These are phyloP conservation scores for Neocallimastix lanati DNA, from an alignment of 192 early-diverging fungal species.

Conservation along the genomic window DNA sequence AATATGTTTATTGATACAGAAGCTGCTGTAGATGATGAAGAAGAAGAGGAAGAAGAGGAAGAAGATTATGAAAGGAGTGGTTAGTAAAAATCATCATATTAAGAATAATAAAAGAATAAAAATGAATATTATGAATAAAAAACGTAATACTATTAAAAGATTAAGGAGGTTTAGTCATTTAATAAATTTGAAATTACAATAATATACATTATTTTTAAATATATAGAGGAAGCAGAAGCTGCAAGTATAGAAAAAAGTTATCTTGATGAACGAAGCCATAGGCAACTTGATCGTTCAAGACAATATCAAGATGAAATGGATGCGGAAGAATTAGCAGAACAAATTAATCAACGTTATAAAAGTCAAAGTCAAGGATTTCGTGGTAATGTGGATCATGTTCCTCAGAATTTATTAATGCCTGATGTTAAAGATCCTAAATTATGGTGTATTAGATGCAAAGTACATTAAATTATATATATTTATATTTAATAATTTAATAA, in stretches of 20 bases:
- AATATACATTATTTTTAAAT: background rate
- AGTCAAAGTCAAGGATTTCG: conserved; percentile 25
- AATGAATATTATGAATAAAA: background rate
- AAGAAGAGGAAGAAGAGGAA: conserved; percentile 57
- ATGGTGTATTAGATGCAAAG: conserved; percentile 73
- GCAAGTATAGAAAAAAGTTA: conserved; percentile 16
- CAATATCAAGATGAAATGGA: conserved; percentile 50
- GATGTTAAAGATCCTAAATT: conserved; percentile 74
- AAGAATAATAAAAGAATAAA: background rate
- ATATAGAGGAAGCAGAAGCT: conserved; percentile 1
- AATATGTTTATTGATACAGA: conserved; percentile 51
- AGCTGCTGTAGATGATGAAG: conserved; percentile 56
- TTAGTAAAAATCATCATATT: conserved; percentile 12
- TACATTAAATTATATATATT: conserved; percentile 6
- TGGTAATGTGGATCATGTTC: conserved; percentile 40
- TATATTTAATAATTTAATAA: no score
- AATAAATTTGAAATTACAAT: background rate
- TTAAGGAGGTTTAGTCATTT: background rate
- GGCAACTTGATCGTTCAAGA: conserved; percentile 47
- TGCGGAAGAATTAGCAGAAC: conserved; percentile 64
- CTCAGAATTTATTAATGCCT: conserved; percentile 63
- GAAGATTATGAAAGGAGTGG: conserved; percentile 20
- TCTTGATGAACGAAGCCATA: conserved; percentile 24
- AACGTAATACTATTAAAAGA: no score
- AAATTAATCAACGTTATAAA: conserved; percentile 53